phyloP scores from a whole-genome alignment of 371 early-diverging fungal genomes.

The Batrachochytrium dendrobatidis region DNA sequence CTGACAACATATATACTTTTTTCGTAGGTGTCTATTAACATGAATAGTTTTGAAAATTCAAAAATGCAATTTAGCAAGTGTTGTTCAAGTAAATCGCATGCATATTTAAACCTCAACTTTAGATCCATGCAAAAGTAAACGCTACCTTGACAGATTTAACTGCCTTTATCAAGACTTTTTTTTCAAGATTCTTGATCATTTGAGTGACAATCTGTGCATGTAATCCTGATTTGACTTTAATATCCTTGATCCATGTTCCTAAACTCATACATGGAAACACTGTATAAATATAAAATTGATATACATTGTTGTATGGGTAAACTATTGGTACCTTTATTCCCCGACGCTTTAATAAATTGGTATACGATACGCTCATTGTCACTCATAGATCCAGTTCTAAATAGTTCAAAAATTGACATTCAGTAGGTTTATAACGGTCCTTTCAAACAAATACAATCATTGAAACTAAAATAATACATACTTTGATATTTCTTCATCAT shows the following conservation, averaged over 20 bases:
- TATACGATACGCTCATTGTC: conserved; percentile 53
- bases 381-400: conserved; percentile 28
- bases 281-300: conserved; percentile 1
- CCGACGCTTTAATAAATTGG: conserved; percentile 70
- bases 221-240: conserved; percentile 79
- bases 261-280: background rate
- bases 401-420: background rate
- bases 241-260: conserved; percentile 86
- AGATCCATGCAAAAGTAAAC: background rate
- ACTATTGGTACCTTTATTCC: conserved; percentile 51
- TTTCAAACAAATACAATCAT: conserved; percentile 1
- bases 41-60: background rate
- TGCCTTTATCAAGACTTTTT: conserved; percentile 77
- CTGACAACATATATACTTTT: conserved; percentile 91
- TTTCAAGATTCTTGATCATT: conserved; percentile 76
- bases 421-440: background rate
- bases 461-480: conserved; percentile 2
- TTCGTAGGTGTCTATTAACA: conserved; percentile 65
- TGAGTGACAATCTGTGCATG: conserved; percentile 76
- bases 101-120: background rate
- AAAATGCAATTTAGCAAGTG: background rate
- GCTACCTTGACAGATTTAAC: conserved; percentile 87
- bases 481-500: conserved; percentile 31
- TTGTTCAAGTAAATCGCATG: background rate
- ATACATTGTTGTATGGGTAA: background rate